phyloP scores from a whole-genome alignment of 2,329 filamentous ascomycete genomes.

The Leptographium procerum region DNA sequence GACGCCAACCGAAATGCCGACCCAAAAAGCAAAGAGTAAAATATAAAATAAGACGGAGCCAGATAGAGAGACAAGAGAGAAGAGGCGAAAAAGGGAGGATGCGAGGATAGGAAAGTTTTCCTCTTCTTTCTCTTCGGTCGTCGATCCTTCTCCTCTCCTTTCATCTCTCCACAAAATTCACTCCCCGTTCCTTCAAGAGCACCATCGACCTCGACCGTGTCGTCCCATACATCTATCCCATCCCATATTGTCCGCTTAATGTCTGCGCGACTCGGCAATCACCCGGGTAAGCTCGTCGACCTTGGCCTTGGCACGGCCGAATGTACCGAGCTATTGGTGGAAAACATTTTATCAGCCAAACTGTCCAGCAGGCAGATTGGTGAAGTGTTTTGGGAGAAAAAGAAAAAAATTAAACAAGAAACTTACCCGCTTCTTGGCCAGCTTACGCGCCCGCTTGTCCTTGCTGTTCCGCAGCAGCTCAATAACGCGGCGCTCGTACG shows the following conservation, averaged over 20 bases:
- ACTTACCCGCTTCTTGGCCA: conserved; percentile 96
- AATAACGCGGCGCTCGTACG: conserved; percentile 97
- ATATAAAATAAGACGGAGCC: neutral
- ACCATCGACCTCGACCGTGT: neutral
- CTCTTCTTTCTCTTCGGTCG: neutral
- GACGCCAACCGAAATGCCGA: conserved; percentile 14
- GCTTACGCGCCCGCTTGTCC: conserved; percentile 98
- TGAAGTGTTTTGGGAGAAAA: no score
- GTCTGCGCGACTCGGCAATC: conserved; percentile 84
- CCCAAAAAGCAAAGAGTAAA: conserved; percentile 9
- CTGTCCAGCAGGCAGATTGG: neutral
- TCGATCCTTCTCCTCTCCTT: conserved; percentile 3
- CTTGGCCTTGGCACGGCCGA: conserved; percentile 98
- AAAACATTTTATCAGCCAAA: neutral
- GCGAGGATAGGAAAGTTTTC: neutral
- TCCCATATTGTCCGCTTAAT: conserved; percentile 33
- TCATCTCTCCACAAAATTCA: neutral
- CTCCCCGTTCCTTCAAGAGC: neutral
- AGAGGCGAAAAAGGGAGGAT: neutral
- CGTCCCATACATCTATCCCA: neutral
- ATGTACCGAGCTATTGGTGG: conserved; percentile 94
- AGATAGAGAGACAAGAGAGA: neutral
- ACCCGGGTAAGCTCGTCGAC: conserved; percentile 97
- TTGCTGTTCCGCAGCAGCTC: conserved; percentile 98
- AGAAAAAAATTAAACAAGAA: neutral